Percentiles rank a stretch among this genome's conserved stretches.
Evolutionary conservation across 2,329 filamentous ascomycete genomes (phyloP).

Genomic region (Claviceps maximensis): DNA sequence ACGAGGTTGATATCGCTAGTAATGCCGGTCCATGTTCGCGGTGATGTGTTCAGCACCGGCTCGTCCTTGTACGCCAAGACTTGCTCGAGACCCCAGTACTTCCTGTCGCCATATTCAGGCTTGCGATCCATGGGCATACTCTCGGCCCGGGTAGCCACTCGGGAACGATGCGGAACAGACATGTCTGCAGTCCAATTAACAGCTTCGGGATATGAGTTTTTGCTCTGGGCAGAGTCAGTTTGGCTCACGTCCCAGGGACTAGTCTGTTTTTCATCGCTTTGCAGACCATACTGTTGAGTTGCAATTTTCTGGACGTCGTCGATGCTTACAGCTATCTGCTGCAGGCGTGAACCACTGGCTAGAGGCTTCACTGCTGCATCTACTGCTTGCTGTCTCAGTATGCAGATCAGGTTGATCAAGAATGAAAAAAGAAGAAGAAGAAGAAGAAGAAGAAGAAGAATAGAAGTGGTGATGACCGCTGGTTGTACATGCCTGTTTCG

Average conservation of each 20-base stretch:
- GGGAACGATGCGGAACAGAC: constrained; percentile 27
- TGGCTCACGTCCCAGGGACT: constrained; percentile 40
- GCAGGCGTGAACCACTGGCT: constrained; percentile 1
- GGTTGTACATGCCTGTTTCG: constrained; percentile 14
- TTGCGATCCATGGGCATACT: constrained; percentile 22
- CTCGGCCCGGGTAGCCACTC: constrained; percentile 38
- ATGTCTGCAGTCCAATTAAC: constrained; percentile 33
- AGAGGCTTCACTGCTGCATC: constrained; percentile 16
- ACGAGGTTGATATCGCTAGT: constrained; percentile 45
- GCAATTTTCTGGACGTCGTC: constrained; percentile 16
- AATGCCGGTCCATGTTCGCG: constrained; percentile 45
- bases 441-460: too few relatives aligned
- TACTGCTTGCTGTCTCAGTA: constrained; percentile 6
- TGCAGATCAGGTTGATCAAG: constrained; percentile 8
- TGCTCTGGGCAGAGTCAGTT: constrained; percentile 30
- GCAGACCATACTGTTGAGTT: constrained; percentile 15
- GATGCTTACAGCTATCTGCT: constrained; percentile 17
- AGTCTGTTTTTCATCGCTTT: constrained; percentile 27
- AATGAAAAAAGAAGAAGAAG: too few relatives aligned
- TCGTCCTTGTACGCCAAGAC: constrained; percentile 33
- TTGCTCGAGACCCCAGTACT: constrained; percentile 31
- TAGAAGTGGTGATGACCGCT: constrained; percentile 12
- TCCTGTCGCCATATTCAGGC: constrained; percentile 17
- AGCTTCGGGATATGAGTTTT: constrained; percentile 31
- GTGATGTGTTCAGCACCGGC: constrained; percentile 28